Base-by-base conservation (phyloP, 345 rosid genomes). In the Fremontodendron californicum region DNA sequence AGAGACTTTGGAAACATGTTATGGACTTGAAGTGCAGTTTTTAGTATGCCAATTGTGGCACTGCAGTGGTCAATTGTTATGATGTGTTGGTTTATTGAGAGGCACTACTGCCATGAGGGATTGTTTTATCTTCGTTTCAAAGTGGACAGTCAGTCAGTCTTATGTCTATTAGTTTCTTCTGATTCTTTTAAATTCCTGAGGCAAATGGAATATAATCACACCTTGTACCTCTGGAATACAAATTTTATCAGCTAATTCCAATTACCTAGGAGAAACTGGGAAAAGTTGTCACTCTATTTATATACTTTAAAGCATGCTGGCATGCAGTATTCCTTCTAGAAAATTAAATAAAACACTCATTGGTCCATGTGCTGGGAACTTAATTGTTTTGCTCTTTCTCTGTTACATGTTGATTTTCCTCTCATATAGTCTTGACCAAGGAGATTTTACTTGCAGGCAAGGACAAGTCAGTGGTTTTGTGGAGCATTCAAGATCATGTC, bases 401-500 rank as follows among this genome's bases (percentile, higher is more conserved):
- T 37, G 43, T 66, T 78, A 27, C n/a, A 45, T 64, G 8, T n/a
- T 76, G 33, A 19, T 76, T 76, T 76, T 39, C 60, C 46, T 71
- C 21, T 62, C 48, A 45, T 23, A 39, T 40, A 39, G 9, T 64
- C 52, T 71, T 85, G 71, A 69, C 66, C 0, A 3, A 39, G 48
- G 39, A 35, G 75, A 37, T 39, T 73, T 79, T 42, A 31, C 73
- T 66, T n/a, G 71, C 81, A 90, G 94, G 92, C 11, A 90, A 90
- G 80, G 93, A 90, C 78, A 84, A 81, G 78, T 80, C 65, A 16
- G 93, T 90, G 61, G 85, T 88, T 74, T 78, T 88, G 66, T 90
- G 94, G 94, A 87, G 91, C 39, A 86, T 90, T 78, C 91, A 87
- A 49, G 94, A 90, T 75, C 88, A 88, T 54, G 79, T 88, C 52